A percentile compares a stretch with the other conserved stretches of the same genome.
Evolutionary conservation across 495 filamentous ascomycete genomes (phyloP).

Genomic region (Neurospora sp.): DNA sequence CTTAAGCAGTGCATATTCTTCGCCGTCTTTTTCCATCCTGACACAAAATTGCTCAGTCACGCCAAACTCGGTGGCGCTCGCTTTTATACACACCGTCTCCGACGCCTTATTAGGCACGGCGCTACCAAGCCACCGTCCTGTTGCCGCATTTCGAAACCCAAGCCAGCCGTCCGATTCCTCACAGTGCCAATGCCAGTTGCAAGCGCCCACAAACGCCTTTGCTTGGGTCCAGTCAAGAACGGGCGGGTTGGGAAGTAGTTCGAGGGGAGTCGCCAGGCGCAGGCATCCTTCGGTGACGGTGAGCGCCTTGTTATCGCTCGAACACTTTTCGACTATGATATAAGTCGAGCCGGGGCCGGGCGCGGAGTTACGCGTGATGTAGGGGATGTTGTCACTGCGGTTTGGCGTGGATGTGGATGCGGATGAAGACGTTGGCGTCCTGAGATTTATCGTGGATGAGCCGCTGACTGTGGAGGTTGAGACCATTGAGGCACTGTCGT

Average conservation of each 20-base stretch:
- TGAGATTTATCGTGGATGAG: background rate
- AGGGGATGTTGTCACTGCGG: background rate
- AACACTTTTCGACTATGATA: background rate
- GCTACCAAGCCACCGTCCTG: background rate
- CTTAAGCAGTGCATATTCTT: too few relatives aligned
- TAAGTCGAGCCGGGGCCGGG: background rate
- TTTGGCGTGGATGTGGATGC: background rate
- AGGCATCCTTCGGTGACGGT: background rate
- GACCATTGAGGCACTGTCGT: background rate
- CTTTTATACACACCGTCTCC: too few relatives aligned
- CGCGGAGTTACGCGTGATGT: background rate
- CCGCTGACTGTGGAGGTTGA: background rate
- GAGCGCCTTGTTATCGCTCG: too few relatives aligned
- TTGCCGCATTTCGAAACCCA: background rate
- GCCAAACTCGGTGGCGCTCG: too few relatives aligned
- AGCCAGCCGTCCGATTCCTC: background rate
- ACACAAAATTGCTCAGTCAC: too few relatives aligned
- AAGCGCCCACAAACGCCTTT: background rate
- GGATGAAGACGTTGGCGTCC: background rate
- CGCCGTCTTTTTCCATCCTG: too few relatives aligned
- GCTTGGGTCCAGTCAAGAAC: background rate
- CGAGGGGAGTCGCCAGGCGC: fast-evolving
- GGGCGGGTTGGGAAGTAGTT: background rate
- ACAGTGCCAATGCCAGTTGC: background rate
- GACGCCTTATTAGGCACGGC: too few relatives aligned